Conservation (phyloP, 1,284 basidiomycete genomes). For the Boletellus deceptivus region DNA sequence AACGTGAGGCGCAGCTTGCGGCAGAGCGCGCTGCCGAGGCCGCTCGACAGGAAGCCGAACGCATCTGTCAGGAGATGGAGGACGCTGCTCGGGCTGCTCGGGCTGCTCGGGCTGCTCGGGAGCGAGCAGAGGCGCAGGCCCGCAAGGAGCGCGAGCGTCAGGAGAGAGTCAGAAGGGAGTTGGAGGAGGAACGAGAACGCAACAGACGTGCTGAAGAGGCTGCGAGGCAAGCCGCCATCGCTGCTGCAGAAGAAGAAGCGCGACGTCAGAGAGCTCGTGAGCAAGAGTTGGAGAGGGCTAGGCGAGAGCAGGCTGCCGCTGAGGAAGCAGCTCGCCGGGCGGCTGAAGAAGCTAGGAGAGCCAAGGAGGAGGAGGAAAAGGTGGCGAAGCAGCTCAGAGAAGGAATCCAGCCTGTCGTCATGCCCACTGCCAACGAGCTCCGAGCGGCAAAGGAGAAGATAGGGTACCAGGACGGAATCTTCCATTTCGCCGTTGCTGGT, state of each 20-base stretch:
- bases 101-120: slow-evolving; percentile 23
- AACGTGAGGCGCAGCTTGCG: slow-evolving; percentile 17
- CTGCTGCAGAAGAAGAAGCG: slow-evolving; percentile 25
- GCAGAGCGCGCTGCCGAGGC: slow-evolving; percentile 26
- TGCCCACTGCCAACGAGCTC: slow-evolving; percentile 28
- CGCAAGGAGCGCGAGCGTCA: slow-evolving; percentile 26
- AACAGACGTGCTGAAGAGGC: slow-evolving; percentile 21
- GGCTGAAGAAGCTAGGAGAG: slow-evolving; percentile 25
- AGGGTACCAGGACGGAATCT: slow-evolving; percentile 27
- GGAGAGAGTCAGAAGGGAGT: slow-evolving; percentile 18
- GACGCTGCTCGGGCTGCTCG: slow-evolving; percentile 19
- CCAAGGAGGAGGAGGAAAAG: slow-evolving; percentile 17
- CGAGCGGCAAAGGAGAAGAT: slow-evolving; percentile 21
- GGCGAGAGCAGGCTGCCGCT: slow-evolving; percentile 21
- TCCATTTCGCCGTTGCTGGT: slow-evolving; percentile 36
- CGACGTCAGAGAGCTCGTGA: slow-evolving; percentile 23
- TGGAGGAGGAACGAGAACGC: slow-evolving; percentile 24
- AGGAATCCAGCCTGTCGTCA: slow-evolving; percentile 32
- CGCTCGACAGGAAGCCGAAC: slow-evolving; percentile 24
- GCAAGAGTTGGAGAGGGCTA: slow-evolving; percentile 20
- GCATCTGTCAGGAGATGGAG: slow-evolving; percentile 21
- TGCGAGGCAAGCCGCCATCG: slow-evolving; percentile 23
- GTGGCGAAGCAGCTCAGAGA: slow-evolving; percentile 24
- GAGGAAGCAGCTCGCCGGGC: slow-evolving; percentile 24
- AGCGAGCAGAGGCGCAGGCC: slow-evolving; percentile 27